phyloP scores from a whole-genome alignment of 2,329 filamentous ascomycete species.

The Cadophora malorum region DNA sequence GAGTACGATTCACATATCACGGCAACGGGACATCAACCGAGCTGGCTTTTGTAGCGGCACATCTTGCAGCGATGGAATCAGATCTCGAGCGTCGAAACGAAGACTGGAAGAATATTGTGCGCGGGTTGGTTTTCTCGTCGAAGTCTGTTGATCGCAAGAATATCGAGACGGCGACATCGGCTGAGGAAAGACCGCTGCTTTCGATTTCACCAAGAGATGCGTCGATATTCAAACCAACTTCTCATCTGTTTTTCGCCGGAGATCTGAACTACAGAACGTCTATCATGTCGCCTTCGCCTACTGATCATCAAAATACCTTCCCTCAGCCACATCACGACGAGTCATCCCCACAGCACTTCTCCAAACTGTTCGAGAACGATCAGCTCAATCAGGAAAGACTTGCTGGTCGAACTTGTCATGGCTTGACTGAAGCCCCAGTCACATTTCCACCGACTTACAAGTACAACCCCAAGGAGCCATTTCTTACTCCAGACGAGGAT shows the following conservation, averaged over 20 bases:
- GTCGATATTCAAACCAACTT: constrained; percentile 75
- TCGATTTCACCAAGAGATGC: constrained; percentile 51
- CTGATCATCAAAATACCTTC: constrained; percentile 62
- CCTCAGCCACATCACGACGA: constrained; percentile 61
- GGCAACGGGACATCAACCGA: constrained; percentile 56
- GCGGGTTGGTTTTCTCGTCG: constrained; percentile 76
- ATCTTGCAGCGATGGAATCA: constrained; percentile 88
- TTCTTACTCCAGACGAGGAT: constrained; percentile 48
- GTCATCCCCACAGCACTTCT: constrained; percentile 66
- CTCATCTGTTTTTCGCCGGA: constrained; percentile 84
- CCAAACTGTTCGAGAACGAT: constrained; percentile 72
- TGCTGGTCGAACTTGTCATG: constrained; percentile 76
- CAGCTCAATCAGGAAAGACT: constrained; percentile 77
- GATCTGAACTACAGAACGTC: constrained; percentile 96
- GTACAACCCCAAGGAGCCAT: constrained; percentile 62
- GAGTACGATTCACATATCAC: constrained; percentile 70
- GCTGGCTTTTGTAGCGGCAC: constrained; percentile 86
- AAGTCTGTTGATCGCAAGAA: constrained; percentile 31
- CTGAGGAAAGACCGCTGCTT: constrained; percentile 52
- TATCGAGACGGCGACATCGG: constrained; percentile 29
- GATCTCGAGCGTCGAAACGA: constrained; percentile 77
- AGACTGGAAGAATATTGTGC: constrained; percentile 87
- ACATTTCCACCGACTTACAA: constrained; percentile 95
- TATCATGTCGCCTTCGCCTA: constrained; percentile 64
- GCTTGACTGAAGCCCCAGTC: constrained; percentile 76